Conservation (phyloP, 1,284 basidiomycete genomes). For the Stygiomarasmius scandens region DNA sequence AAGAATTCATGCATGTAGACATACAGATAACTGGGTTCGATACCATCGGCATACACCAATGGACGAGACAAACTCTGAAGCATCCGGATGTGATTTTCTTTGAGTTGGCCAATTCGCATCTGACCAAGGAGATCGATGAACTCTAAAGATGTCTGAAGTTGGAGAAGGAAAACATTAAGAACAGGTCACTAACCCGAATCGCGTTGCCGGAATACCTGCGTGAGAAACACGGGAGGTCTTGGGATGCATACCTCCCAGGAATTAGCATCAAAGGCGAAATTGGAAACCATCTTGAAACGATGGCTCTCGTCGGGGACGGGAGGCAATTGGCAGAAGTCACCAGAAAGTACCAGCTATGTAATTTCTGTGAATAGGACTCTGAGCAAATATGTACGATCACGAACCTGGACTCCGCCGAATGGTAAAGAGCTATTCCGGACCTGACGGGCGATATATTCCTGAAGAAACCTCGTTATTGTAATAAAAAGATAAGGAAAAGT, state of each 20-base stretch:
- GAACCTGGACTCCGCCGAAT: conserved; percentile 90
- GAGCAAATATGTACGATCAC: conserved; percentile 29
- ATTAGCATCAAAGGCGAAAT: conserved; percentile 85
- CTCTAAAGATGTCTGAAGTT: conserved; percentile 40
- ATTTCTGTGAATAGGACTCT: background rate
- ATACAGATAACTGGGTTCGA: conserved; percentile 81
- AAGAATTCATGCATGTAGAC: conserved; percentile 28
- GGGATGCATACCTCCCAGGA: conserved; percentile 69
- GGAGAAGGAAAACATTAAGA: conserved; percentile 26
- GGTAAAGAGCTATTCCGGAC: conserved; percentile 62
- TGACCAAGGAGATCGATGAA: conserved; percentile 91
- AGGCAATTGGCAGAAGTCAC: conserved; percentile 94
- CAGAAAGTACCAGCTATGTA: conserved; percentile 74
- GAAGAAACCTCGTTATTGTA: background rate
- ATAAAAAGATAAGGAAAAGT: background rate
- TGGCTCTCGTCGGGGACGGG: conserved; percentile 61
- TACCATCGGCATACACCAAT: conserved; percentile 69
- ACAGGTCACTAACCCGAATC: conserved; percentile 51
- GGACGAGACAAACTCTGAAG: conserved; percentile 69
- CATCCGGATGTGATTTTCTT: conserved; percentile 52
- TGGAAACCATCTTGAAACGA: conserved; percentile 32
- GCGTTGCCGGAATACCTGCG: conserved; percentile 63
- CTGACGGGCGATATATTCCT: conserved; percentile 57
- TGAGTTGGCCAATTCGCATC: conserved; percentile 84
- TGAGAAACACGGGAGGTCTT: conserved; percentile 55